A percentile compares a stretch with the other conserved stretches of the same genome.
Conservation (phyloP, 768 basidiomycete genomes). For the Hemileccinum rubropunctum region DNA sequence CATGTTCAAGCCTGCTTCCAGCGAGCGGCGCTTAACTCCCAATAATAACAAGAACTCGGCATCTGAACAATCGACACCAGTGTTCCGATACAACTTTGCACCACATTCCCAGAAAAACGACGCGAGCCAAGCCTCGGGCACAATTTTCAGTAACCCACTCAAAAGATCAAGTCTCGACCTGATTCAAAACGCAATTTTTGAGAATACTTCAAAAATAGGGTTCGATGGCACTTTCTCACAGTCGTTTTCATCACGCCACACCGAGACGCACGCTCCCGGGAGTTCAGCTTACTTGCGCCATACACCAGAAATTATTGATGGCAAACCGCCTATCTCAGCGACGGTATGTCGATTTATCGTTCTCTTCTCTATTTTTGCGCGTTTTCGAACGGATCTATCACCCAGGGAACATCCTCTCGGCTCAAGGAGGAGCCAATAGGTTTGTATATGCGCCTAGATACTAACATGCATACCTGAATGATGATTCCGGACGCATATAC, state of each 20-base stretch:
- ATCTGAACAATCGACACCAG: background rate
- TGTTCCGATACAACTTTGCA: slow-evolving; percentile 21
- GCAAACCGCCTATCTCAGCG: background rate
- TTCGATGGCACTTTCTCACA: slow-evolving; percentile 10
- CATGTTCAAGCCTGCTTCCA: background rate
- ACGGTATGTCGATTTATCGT: slow-evolving; percentile 7
- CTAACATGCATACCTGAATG: background rate
- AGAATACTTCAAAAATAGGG: slow-evolving; percentile 1
- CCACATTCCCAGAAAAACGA: slow-evolving; percentile 12
- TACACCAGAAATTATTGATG: slow-evolving; percentile 3
- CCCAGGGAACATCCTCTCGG: slow-evolving; percentile 11
- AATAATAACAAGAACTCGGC: background rate
- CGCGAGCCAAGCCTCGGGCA: background rate
- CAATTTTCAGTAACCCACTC: slow-evolving; percentile 3
- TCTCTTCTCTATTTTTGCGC: no score
- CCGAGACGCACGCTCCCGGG: slow-evolving; percentile 11
- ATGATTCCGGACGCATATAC: slow-evolving; percentile 9
- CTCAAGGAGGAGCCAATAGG: slow-evolving; percentile 15
- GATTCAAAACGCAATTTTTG: slow-evolving; percentile 6
- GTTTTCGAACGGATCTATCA: background rate
- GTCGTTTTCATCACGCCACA: slow-evolving; percentile 9
- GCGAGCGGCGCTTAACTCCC: background rate
- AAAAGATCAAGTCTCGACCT: slow-evolving; percentile 10
- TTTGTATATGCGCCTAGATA: slow-evolving; percentile 20
- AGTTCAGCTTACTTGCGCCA: slow-evolving; percentile 4